phyloP scores from a whole-genome alignment of 1,284 basidiomycete species.

The Ustilago nuda region DNA sequence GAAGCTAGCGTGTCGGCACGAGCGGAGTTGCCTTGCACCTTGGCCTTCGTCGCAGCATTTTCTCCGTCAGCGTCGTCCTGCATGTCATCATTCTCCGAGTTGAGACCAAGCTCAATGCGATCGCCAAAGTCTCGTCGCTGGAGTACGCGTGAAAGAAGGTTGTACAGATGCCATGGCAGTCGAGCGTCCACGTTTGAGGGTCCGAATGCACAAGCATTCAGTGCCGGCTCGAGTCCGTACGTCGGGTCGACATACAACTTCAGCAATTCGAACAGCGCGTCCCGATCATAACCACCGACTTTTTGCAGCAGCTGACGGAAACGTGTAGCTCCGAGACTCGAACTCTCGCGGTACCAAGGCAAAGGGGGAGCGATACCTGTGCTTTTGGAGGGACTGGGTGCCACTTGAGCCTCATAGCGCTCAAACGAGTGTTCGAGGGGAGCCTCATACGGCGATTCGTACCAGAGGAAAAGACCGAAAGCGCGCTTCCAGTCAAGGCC shows the following conservation, averaged over 20 bases:
- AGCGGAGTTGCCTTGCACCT: slow-evolving; percentile 70
- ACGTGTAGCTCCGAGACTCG: slow-evolving; percentile 54
- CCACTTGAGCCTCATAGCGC: slow-evolving; percentile 74
- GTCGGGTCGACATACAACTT: slow-evolving; percentile 76
- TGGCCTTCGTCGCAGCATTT: slow-evolving; percentile 46
- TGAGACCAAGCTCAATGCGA: slow-evolving; percentile 71
- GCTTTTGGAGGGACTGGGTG: slow-evolving; percentile 37
- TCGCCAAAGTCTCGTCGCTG: slow-evolving; percentile 86
- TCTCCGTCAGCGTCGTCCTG: slow-evolving; percentile 36
- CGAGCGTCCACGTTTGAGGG: slow-evolving; percentile 82
- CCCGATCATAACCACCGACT: slow-evolving; percentile 69
- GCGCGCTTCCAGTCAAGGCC: slow-evolving; percentile 94
- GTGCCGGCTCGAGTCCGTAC: slow-evolving; percentile 72
- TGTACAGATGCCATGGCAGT: slow-evolving; percentile 92
- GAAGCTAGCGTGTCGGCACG: slow-evolving; percentile 84
- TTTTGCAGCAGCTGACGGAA: slow-evolving; percentile 53
- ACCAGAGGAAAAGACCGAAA: slow-evolving; percentile 93
- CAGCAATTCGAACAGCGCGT: slow-evolving; percentile 86
- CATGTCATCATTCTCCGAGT: slow-evolving; percentile 67
- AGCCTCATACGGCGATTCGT: slow-evolving; percentile 79
- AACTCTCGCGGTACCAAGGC: slow-evolving; percentile 64
- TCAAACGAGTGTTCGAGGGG: slow-evolving; percentile 79
- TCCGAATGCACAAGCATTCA: slow-evolving; percentile 79
- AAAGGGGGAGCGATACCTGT: slow-evolving; percentile 64
- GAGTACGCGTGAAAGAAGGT: slow-evolving; percentile 85